Evolutionary conservation across 768 basidiomycete genomes (phyloP), one percentile per base, ranked within the genome.

Genomic region (Amyloporia xantha): DNA sequence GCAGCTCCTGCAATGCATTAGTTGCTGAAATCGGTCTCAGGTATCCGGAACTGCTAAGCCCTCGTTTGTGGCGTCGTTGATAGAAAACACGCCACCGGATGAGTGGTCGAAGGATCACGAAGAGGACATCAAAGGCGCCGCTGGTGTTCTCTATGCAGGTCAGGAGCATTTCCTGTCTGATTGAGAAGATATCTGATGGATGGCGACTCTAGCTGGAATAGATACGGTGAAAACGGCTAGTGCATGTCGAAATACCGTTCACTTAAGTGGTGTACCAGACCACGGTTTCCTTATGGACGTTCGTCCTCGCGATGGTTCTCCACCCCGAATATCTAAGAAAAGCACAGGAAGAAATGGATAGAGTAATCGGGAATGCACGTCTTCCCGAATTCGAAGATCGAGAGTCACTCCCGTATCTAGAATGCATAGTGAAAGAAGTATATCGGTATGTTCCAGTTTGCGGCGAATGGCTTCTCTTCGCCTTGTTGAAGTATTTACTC

Each of bases 321-420:
- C 59, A 71, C 50, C 74, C 73, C 0, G 68, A 71, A 2, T 65
- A 66, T 0, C 64, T 65, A 50, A 54, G 45, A 28, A 69, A 65
- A 45, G 74, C 71, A 9, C 72, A 73, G 41, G 59, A 60, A n/a
- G 75, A 77, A 50, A 58, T 77, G 1, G 73, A 75, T 47, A 41
- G 59, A 1, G 68, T 74, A 4, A 56, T 73, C 11, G 75, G 75
- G 15, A 51, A 41, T 13, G 64, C 68, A 44, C 61, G 73, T 0
- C 64, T 74, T 1, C 72, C 73, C 4, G 62, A 59, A 11, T 66
- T 68, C 51, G 61, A 59, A 6, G 75, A 76, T 49, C 59, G 69
- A 26, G 62, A 61, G 7, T 60, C 59, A 7, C 58, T 77, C 21
- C 75, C 74, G 0, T 75, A 72, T 53, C 58, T 70, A 2, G 68